Evolutionary conservation across 345 rosid genomes (phyloP).

Genomic region (Hirschfeldia incana): DNA sequence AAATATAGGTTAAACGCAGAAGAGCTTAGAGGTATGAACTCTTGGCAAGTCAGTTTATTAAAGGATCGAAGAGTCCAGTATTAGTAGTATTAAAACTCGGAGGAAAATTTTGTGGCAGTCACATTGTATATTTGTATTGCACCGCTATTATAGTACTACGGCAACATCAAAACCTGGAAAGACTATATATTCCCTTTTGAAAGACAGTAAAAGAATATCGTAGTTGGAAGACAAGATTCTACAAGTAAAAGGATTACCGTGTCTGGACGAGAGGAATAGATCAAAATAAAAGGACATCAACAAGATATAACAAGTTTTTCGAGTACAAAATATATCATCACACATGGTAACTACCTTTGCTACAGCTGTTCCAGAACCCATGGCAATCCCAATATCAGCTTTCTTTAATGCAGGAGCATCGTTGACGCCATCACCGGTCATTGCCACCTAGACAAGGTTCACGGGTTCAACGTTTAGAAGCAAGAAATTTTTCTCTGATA

Average conservation of each 20-base stretch:
- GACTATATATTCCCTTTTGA: background rate
- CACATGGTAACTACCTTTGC: conserved; percentile 66
- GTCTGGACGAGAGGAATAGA: conserved; percentile 12
- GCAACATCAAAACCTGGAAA: background rate
- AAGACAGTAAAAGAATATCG: conserved; percentile 4
- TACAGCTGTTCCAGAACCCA: conserved; percentile 99
- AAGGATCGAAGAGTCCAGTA: background rate
- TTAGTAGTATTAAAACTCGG: conserved; percentile 5
- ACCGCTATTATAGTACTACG: conserved; percentile 15
- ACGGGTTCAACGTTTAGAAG: conserved; percentile 1
- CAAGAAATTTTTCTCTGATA: background rate
- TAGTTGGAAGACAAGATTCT: background rate
- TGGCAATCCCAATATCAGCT: conserved; percentile 98
- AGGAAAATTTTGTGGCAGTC: background rate
- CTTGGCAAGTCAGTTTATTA: background rate
- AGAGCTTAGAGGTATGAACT: background rate
- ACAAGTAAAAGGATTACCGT: conserved; percentile 17
- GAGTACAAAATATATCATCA: background rate
- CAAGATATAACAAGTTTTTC: background rate
- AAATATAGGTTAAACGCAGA: conserved; percentile 23
- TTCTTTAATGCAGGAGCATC: conserved; percentile 99
- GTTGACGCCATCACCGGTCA: conserved; percentile 99
- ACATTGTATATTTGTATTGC: background rate
- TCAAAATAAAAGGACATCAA: conserved; percentile 6
- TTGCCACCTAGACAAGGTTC: conserved; percentile 72